A percentile compares a stretch with the other conserved stretches of the same genome.
Conservation (phyloP, 2,329 filamentous ascomycete species). For the Lizonia empirigonia region DNA sequence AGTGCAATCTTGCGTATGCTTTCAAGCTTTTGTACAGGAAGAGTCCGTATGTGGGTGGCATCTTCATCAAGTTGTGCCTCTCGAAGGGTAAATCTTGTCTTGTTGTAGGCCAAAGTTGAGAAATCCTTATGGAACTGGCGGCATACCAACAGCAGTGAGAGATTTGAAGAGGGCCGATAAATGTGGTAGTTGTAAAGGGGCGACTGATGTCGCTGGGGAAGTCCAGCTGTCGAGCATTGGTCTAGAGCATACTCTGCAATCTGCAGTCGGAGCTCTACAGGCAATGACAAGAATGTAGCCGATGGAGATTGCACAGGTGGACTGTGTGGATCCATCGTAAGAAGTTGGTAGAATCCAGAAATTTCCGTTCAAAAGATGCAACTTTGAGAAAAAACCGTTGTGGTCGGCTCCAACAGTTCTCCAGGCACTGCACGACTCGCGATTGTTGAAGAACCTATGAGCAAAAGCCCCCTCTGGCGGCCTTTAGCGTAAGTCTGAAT, state of each 20-base stretch:
- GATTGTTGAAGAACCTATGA: too few relatives aligned
- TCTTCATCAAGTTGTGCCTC: background rate
- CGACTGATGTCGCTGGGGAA: too few relatives aligned
- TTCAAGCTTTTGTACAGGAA: slow-evolving; percentile 10
- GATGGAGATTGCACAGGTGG: background rate
- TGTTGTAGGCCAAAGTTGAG: slow-evolving; percentile 40
- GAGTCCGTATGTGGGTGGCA: background rate
- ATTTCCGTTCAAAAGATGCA: too few relatives aligned
- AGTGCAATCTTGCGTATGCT: slow-evolving; percentile 42
- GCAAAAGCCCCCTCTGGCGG: too few relatives aligned
- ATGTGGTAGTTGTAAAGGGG: too few relatives aligned
- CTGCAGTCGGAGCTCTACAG: slow-evolving; percentile 43
- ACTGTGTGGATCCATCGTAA: too few relatives aligned
- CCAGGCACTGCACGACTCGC: too few relatives aligned
- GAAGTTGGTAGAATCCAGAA: too few relatives aligned
- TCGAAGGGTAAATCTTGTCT: slow-evolving; percentile 44
- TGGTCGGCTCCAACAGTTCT: too few relatives aligned
- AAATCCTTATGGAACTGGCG: slow-evolving; percentile 47
- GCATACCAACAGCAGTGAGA: slow-evolving; percentile 47
- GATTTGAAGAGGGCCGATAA: slow-evolving; percentile 23
- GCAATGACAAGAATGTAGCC: slow-evolving; percentile 37
- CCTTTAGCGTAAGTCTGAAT: too few relatives aligned
- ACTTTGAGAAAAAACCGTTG: too few relatives aligned
- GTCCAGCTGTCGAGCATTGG: slow-evolving; percentile 18
- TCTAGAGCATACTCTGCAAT: slow-evolving; percentile 38